phyloP scores from a whole-genome alignment of 441 rosid genomes.

The Populus hybrid region DNA sequence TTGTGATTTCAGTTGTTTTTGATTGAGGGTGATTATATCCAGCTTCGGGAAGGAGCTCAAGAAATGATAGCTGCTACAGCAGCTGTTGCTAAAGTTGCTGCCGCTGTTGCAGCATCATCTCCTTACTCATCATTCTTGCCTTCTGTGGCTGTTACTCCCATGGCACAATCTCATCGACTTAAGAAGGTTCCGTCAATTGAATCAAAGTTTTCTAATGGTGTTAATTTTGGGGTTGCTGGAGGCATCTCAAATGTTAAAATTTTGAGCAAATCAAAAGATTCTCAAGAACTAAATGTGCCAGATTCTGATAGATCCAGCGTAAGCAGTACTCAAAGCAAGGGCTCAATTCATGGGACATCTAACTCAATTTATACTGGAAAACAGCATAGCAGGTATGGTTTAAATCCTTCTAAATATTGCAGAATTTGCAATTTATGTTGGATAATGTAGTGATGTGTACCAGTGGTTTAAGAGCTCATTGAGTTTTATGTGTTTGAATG shows the following conservation, averaged over 20 bases:
- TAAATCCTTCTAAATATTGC: not conserved
- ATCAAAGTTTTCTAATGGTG: slow-evolving; percentile 41
- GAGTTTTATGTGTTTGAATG: not conserved
- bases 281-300: slow-evolving; percentile 36
- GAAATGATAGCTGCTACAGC: slow-evolving; percentile 88
- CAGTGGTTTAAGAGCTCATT: not conserved
- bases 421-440: not conserved
- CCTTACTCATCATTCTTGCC: slow-evolving; percentile 64
- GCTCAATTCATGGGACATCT: slow-evolving; percentile 41
- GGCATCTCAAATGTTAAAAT: slow-evolving; percentile 43
- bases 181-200: slow-evolving; percentile 48
- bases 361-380: slow-evolving; percentile 36
- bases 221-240: slow-evolving; percentile 31
- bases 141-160: slow-evolving; percentile 87
- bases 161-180: slow-evolving; percentile 74
- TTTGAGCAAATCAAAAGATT: slow-evolving; percentile 52
- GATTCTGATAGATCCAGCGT: slow-evolving; percentile 30
- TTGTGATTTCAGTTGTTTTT: slow-evolving; percentile 64
- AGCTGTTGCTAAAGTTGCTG: slow-evolving; percentile 89
- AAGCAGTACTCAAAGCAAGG: slow-evolving; percentile 37
- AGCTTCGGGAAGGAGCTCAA: slow-evolving; percentile 93
- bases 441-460: not conserved
- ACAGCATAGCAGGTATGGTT: slow-evolving; percentile 55
- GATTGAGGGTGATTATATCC: slow-evolving; percentile 81
- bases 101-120: slow-evolving; percentile 60